Evolutionary conservation across 2,329 filamentous ascomycete genomes (phyloP).

Genomic region (Fusarium luffae): DNA sequence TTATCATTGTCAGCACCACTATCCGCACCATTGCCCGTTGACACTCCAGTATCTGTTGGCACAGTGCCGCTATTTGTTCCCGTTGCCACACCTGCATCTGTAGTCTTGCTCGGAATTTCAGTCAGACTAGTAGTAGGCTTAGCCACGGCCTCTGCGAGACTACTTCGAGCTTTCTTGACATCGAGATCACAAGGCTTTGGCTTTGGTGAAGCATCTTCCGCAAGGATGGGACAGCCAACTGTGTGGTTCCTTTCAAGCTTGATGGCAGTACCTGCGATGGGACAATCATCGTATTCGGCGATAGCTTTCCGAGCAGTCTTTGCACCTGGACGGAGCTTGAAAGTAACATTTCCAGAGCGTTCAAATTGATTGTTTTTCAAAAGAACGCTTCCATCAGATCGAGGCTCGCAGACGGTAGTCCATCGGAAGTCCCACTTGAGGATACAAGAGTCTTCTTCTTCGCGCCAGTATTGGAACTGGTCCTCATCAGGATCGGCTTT

Average conservation of each 20-base stretch:
- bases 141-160: conserved; percentile 21
- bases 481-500: conserved; percentile 18
- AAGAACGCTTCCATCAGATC: conserved; percentile 8
- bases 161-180: conserved; percentile 14
- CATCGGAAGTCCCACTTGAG: conserved; percentile 23
- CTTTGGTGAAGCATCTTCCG: conserved; percentile 9
- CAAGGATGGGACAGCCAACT: conserved; percentile 21
- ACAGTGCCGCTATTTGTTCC: background rate
- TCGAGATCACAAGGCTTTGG: conserved; percentile 24
- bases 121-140: conserved; percentile 30
- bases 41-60: conserved; percentile 58
- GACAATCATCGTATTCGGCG: conserved; percentile 12
- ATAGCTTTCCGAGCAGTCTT: conserved; percentile 15
- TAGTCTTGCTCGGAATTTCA: conserved; percentile 5
- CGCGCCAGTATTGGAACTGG: conserved; percentile 25
- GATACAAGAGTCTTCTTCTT: conserved; percentile 18
- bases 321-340: conserved; percentile 13
- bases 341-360: conserved; percentile 8
- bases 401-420: conserved; percentile 20
- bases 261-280: conserved; percentile 13
- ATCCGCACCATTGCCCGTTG: conserved; percentile 53
- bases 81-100: conserved; percentile 46
- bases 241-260: conserved; percentile 24
- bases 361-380: conserved; percentile 27
- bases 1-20: background rate